Evolutionary conservation across 345 rosid genomes (phyloP).

Genomic region (Citrus medica): DNA sequence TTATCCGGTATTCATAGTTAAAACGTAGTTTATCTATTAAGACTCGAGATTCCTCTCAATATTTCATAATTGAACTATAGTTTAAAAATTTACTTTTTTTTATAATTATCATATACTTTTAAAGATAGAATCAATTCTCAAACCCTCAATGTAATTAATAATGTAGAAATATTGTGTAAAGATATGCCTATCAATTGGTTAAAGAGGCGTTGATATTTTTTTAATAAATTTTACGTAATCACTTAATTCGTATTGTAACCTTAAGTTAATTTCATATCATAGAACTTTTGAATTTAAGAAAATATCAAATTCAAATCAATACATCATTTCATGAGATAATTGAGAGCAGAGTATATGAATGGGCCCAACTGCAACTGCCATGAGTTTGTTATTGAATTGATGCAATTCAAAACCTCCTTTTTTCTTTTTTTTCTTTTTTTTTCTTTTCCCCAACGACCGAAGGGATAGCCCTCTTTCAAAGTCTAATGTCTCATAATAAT

Average conservation of each 20-base stretch:
- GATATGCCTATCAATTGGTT: no score
- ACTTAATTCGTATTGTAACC: neutral
- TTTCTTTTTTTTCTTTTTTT: no score
- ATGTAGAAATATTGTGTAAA: no score
- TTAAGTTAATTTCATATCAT: neutral
- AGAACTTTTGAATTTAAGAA: neutral
- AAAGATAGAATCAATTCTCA: no score
- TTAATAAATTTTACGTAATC: neutral
- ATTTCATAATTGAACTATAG: no score
- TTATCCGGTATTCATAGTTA: no score
- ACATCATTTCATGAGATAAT: neutral
- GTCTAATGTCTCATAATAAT: neutral
- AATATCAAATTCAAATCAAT: neutral
- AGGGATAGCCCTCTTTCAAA: conserved; percentile 6
- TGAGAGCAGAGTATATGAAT: neutral
- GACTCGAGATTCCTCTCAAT: no score
- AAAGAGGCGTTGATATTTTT: no score
- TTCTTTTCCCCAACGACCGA: neutral
- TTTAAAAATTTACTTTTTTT: neutral
- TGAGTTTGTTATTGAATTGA: neutral
- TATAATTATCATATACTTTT: neutral
- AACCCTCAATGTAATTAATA: no score
- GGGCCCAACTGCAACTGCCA: neutral
- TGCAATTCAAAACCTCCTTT: neutral
- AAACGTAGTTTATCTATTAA: fast-evolving